Evolutionary conservation across 345 rosid species (phyloP).

Genomic region (Crucihimalaya himalaica): DNA sequence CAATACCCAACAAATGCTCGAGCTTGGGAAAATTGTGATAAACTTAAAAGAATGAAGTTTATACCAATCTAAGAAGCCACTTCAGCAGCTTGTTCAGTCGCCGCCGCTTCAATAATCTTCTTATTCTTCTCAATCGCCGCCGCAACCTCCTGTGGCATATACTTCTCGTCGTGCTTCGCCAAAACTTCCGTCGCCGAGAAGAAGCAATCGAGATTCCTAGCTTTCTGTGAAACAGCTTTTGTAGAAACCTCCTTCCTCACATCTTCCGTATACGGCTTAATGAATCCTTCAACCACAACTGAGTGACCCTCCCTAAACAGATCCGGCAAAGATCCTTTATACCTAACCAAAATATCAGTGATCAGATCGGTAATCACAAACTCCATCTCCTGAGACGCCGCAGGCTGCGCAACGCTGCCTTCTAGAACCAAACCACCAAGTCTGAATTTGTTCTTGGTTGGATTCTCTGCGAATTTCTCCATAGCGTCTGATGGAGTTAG

Average conservation of each 20-base stretch:
- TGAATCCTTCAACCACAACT: conserved; percentile 90
- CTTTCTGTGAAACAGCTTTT: conserved; percentile 65
- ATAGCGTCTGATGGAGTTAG: conserved; percentile 84
- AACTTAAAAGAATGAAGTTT: conserved; percentile 5
- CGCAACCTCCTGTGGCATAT: conserved; percentile 94
- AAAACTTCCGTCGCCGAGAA: conserved; percentile 84
- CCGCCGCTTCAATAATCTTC: conserved; percentile 61
- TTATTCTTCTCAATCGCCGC: conserved; percentile 96
- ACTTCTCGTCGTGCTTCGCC: conserved; percentile 98
- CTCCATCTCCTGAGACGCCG: conserved; percentile 73
- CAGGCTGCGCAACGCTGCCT: conserved; percentile 84
- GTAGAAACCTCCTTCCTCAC: conserved; percentile 51
- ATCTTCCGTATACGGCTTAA: conserved; percentile 72
- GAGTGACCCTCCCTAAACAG: conserved; percentile 94
- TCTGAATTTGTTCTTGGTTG: conserved; percentile 66
- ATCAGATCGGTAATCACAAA: conserved; percentile 87
- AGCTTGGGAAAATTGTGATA: background rate
- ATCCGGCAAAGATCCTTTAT: conserved; percentile 79
- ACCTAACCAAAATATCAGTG: conserved; percentile 83
- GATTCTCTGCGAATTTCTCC: conserved; percentile 70
- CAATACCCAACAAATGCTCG: conserved; percentile 17
- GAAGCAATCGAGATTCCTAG: conserved; percentile 63
- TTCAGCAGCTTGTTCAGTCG: conserved; percentile 32
- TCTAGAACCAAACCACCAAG: conserved; percentile 93
- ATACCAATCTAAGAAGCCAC: conserved; percentile 37